Evolutionary conservation across 2,329 filamentous ascomycete genomes (phyloP).

Genomic region (Pseudonectria buxi): DNA sequence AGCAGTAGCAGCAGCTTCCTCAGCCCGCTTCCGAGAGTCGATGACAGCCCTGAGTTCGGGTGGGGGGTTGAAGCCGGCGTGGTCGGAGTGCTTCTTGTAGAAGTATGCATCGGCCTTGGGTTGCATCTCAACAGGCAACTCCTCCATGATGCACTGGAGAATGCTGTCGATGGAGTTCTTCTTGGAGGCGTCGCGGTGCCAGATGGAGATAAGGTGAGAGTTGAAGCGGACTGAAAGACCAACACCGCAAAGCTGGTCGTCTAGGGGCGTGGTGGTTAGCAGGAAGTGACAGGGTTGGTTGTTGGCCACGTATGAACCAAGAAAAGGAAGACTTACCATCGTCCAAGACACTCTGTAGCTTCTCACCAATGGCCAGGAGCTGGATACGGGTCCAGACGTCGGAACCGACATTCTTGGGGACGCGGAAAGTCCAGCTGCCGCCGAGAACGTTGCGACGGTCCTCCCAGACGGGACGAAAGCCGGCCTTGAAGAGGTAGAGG

Average conservation of each 20-base stretch:
- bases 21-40: constrained; percentile 46
- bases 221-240: constrained; percentile 85
- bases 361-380: constrained; percentile 76
- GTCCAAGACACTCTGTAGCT: constrained; percentile 66
- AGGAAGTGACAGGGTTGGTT: neutral
- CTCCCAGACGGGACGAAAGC: constrained; percentile 73
- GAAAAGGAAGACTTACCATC: constrained; percentile 44
- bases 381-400: constrained; percentile 79
- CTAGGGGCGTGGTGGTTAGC: constrained; percentile 33
- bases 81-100: constrained; percentile 87
- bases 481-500: constrained; percentile 72
- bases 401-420: constrained; percentile 66
- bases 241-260: constrained; percentile 83
- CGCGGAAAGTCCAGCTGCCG: constrained; percentile 87
- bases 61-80: constrained; percentile 69
- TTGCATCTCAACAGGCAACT: constrained; percentile 64
- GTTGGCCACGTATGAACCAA: neutral
- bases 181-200: constrained; percentile 84
- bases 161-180: constrained; percentile 71
- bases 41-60: constrained; percentile 51
- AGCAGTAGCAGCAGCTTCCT: constrained; percentile 14
- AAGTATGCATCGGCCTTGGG: constrained; percentile 68
- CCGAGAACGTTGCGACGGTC: constrained; percentile 81
- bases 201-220: constrained; percentile 80
- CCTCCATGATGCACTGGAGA: constrained; percentile 63